Conservation (phyloP, 176 grass and related monocot species). For the Oryza brachyantha region DNA sequence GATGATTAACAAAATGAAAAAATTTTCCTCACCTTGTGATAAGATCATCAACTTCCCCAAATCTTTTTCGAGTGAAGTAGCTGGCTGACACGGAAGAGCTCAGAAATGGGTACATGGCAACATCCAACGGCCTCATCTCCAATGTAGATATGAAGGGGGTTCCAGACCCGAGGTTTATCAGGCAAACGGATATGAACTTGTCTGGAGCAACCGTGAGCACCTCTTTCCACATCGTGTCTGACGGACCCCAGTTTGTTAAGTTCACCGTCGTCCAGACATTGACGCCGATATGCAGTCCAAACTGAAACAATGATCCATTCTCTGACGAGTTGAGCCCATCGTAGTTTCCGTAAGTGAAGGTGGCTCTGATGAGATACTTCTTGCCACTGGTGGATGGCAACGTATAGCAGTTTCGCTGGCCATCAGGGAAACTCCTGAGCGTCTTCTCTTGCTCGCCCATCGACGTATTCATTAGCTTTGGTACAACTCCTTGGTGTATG, state of each 20-base stretch:
- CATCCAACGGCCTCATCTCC: background rate
- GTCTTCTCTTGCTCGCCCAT: background rate
- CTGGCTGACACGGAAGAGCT: background rate
- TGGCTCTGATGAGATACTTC: background rate
- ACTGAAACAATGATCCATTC: background rate
- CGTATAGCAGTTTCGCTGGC: background rate
- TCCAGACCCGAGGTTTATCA: slow-evolving; percentile 3
- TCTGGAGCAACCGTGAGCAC: background rate
- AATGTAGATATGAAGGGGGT: background rate
- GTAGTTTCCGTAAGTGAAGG: background rate
- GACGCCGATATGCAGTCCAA: slow-evolving; percentile 18
- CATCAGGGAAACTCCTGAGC: slow-evolving; percentile 5
- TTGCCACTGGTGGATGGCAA: background rate
- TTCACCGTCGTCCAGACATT: slow-evolving; percentile 8
- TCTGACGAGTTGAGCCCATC: background rate
- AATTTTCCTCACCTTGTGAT: no score
- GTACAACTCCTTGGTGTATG: no score
- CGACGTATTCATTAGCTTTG: no score
- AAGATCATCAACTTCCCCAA: background rate
- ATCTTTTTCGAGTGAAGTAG: background rate
- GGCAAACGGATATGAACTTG: background rate
- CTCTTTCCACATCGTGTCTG: background rate
- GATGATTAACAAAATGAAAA: no score
- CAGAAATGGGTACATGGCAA: background rate
- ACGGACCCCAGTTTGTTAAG: background rate